Base-by-base conservation (phyloP, 1,284 basidiomycete species). In the Entoloma clypeatum region DNA sequence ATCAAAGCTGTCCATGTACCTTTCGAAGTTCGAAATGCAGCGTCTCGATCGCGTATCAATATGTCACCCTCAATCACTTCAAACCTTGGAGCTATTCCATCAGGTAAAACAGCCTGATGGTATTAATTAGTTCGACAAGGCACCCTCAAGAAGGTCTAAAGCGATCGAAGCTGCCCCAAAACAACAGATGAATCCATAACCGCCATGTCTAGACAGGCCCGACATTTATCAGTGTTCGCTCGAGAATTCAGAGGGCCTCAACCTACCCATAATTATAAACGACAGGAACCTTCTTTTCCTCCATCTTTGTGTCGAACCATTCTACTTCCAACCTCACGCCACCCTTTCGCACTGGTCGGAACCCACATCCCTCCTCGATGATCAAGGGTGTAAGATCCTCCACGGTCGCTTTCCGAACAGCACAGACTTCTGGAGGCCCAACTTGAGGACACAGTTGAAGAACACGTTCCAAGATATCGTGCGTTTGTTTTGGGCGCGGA, bases 291-390 rank as follows among this genome's bases (percentile, higher is more conserved):
- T 50, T 58, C 13, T 28, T 42, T 4, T 32, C 47, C 13, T 54
- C 41, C 39, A 53, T 42, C 32, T 49, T 48, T 37, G 53, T 35
- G n/a, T 54, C 48, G n/a, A 63, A 51, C 51, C 58, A 63, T 45
- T 80, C 74, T 4, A 70, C 53, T 45, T 86, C 56, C 14, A 55
- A 32, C 35, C 56, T 53, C 5, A 49, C 43, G 0, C 88, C 88
- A n/a, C 81, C 82, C 30, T 75, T 74, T 38, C 91, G 70, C 5
- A 70, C 75, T 0, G 90, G 88, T 9, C 91, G 70, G 19, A 92
- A 62, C 1, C 89, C 90, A 38, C 84, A 86, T 1, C 82, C 82
- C 43, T 82, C 77, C 39, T 81, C 82, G 7, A 86, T 57, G 6
- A 86, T 67, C 14, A 83, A 64, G 0, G 75, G 64, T 36, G 74